These are phyloP conservation scores for Eleusine coracana DNA, from an alignment of 176 grass and related monocot genomes.

Conservation along the genomic window DNA sequence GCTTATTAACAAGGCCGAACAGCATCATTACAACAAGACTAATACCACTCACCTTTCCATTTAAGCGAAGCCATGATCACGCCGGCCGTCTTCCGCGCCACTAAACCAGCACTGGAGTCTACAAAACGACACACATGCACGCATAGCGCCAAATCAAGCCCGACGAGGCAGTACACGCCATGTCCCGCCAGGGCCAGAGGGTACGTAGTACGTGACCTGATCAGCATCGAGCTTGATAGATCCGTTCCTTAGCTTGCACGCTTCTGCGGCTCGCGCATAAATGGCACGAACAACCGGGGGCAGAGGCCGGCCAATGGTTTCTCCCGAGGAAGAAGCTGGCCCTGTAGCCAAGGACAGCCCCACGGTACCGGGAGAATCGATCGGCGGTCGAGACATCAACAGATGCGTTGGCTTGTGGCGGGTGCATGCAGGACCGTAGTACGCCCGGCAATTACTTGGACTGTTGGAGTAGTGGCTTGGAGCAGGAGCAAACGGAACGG, in stretches of 20 bases:
- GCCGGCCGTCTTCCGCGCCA: background rate
- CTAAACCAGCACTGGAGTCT: background rate
- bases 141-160: background rate
- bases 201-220: background rate
- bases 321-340: background rate
- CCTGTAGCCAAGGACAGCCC: background rate
- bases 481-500: background rate
- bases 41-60: background rate
- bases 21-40: background rate
- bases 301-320: conserved; percentile 3
- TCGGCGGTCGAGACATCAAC: background rate
- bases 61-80: background rate
- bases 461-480: background rate
- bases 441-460: background rate
- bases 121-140: background rate
- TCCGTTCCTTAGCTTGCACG: conserved; percentile 27
- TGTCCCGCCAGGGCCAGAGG: background rate
- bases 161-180: background rate
- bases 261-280: background rate
- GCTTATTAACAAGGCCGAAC: background rate
- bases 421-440: background rate
- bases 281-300: conserved; percentile 28
- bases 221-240: background rate
- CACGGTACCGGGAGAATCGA: background rate
- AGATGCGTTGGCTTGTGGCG: background rate